These are phyloP conservation scores for Saccharomyces hybrid DNA, from an alignment of 1,139 yeast genomes.

Conservation along the genomic window DNA sequence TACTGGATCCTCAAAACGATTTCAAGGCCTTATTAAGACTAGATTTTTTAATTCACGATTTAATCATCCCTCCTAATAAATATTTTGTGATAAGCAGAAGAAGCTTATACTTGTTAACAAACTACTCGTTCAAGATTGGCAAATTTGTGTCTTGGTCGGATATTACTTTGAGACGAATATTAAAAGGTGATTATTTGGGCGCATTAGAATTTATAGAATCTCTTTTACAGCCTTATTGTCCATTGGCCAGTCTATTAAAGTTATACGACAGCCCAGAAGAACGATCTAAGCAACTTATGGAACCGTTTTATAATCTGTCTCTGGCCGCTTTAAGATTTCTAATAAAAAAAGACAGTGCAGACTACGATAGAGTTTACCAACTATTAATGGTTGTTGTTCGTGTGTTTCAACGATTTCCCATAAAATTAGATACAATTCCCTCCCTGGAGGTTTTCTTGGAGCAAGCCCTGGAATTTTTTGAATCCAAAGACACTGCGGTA, in stretches of 20 bases:
- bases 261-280: slow-evolving; percentile 28
- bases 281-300: slow-evolving; percentile 45
- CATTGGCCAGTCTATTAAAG: slow-evolving; percentile 14
- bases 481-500: slow-evolving; percentile 23
- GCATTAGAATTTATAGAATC: slow-evolving; percentile 39
- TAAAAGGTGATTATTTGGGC: slow-evolving; percentile 33
- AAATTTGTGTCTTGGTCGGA: slow-evolving; percentile 29
- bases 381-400: slow-evolving; percentile 1
- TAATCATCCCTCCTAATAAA: slow-evolving; percentile 36
- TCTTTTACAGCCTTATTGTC: slow-evolving; percentile 37
- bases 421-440: slow-evolving; percentile 16
- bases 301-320: slow-evolving; percentile 48
- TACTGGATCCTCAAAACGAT: slow-evolving; percentile 34
- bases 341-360: slow-evolving; percentile 9
- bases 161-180: slow-evolving; percentile 24
- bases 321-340: slow-evolving; percentile 27
- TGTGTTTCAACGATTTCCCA: not conserved
- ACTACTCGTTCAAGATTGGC: slow-evolving; percentile 23
- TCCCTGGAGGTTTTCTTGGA: slow-evolving; percentile 38
- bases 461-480: slow-evolving; percentile 41
- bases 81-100: slow-evolving; percentile 26
- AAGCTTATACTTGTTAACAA: slow-evolving; percentile 20
- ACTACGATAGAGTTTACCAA: slow-evolving; percentile 8
- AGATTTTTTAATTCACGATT: slow-evolving; percentile 41
- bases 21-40: slow-evolving; percentile 35